Percentiles rank a stretch among this genome's conserved stretches.
Evolutionary conservation across 768 basidiomycete genomes (phyloP).

Genomic region (Mrakia blollopis): DNA sequence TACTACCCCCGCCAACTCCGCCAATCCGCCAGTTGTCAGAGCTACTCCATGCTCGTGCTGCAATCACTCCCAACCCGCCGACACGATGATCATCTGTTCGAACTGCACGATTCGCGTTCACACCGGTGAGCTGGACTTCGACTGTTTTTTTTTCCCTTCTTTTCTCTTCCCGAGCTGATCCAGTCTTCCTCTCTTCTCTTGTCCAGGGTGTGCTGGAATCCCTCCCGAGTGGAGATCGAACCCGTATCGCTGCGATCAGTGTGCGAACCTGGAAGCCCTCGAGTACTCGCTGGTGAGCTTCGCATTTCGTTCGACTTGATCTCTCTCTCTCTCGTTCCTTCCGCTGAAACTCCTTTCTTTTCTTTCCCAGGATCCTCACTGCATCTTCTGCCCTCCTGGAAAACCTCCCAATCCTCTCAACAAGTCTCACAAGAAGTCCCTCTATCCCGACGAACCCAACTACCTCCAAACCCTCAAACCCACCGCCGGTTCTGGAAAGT

Average conservation of each 20-base stretch:
- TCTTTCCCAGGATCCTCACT: background rate
- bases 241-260: slow-evolving; percentile 13
- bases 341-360: background rate
- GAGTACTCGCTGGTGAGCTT: slow-evolving; percentile 5
- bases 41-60: slow-evolving; percentile 19
- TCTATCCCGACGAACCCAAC: slow-evolving; percentile 20
- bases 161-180: background rate
- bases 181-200: background rate
- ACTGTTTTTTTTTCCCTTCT: no score
- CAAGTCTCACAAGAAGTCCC: slow-evolving; percentile 11
- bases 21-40: background rate
- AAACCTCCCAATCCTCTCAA: slow-evolving; percentile 9
- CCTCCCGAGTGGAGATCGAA: background rate
- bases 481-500: slow-evolving; percentile 8
- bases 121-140: background rate
- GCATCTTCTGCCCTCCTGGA: slow-evolving; percentile 26
- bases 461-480: slow-evolving; percentile 29
- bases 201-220: slow-evolving; percentile 9
- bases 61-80: slow-evolving; percentile 8
- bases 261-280: slow-evolving; percentile 17
- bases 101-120: slow-evolving; percentile 19
- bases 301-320: background rate
- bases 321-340: background rate
- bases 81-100: slow-evolving; percentile 1
- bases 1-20: background rate